These are phyloP conservation scores for Suhomyces chickasaworum DNA, from an alignment of 1,139 yeast genomes.

Conservation along the genomic window DNA sequence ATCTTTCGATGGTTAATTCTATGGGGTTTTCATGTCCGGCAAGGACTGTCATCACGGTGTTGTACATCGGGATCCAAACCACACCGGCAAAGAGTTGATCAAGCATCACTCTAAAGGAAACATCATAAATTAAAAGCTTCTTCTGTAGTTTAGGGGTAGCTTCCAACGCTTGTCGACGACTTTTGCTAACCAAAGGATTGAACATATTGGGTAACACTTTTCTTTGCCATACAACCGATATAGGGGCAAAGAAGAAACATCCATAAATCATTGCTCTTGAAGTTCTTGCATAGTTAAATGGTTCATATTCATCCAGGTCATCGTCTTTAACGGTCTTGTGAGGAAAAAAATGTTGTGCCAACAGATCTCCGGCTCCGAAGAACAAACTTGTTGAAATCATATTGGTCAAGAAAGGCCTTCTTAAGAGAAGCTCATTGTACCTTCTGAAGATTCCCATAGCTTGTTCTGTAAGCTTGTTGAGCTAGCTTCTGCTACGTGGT, in stretches of 20 bases:
- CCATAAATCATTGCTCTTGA: conserved; percentile 74
- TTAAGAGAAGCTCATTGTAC: conserved; percentile 45
- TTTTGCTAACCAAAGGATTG: conserved; percentile 38
- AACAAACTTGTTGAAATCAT: conserved; percentile 58
- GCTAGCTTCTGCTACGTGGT: neutral
- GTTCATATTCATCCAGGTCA: conserved; percentile 21
- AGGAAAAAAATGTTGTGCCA: conserved; percentile 67
- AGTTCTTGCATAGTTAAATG: conserved; percentile 50
- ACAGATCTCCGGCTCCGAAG: conserved; percentile 73
- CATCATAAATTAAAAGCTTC: conserved; percentile 33
- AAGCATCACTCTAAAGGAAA: conserved; percentile 36
- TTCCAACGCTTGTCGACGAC: conserved; percentile 18
- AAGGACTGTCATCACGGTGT: conserved; percentile 41
- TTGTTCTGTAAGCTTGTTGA: neutral
- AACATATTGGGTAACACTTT: conserved; percentile 52
- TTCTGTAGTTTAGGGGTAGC: conserved; percentile 17
- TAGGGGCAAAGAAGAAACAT: conserved; percentile 71
- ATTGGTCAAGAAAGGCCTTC: conserved; percentile 56
- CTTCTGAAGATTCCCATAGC: conserved; percentile 31
- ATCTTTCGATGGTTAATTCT: conserved; percentile 35
- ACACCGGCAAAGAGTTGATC: conserved; percentile 40
- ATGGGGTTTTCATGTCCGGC: conserved; percentile 43
- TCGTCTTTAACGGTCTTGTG: conserved; percentile 22
- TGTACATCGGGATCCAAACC: conserved; percentile 50
- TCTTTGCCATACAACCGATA: conserved; percentile 72